Conservation (phyloP, 2,329 filamentous ascomycete species). For the Sporothrix brasiliensis region DNA sequence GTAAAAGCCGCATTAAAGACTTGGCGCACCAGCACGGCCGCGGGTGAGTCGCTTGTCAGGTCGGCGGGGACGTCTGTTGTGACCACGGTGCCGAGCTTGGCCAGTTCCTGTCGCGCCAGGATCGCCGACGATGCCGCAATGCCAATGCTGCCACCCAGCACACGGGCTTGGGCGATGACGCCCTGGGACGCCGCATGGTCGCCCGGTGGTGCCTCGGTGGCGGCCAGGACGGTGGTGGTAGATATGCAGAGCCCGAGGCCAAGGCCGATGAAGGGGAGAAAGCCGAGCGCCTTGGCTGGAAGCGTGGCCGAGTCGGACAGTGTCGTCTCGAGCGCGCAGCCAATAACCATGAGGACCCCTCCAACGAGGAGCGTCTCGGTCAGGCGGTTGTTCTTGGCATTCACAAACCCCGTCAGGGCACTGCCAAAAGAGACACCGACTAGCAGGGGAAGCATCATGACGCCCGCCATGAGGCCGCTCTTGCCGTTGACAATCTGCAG, state of each 20-base stretch:
- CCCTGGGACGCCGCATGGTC: conserved; percentile 55
- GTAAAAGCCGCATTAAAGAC: conserved; percentile 49
- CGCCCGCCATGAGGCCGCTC: conserved; percentile 50
- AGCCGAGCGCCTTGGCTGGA: conserved; percentile 53
- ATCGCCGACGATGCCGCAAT: conserved; percentile 57
- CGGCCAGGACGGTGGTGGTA: conserved; percentile 52
- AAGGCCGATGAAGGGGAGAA: conserved; percentile 55
- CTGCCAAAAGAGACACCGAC: conserved; percentile 53
- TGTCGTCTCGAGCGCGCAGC: conserved; percentile 53
- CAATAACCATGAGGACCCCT: conserved; percentile 50
- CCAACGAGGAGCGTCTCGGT: conserved; percentile 51
- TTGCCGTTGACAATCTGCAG: conserved; percentile 55
- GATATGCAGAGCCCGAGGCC: conserved; percentile 56
- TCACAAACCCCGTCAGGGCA: conserved; percentile 48
- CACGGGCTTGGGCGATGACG: conserved; percentile 54
- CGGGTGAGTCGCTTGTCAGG: conserved; percentile 31
- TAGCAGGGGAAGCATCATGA: conserved; percentile 59
- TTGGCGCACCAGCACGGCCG: conserved; percentile 43
- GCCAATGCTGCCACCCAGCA: conserved; percentile 58
- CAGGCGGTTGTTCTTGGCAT: conserved; percentile 47
- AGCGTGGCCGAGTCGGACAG: conserved; percentile 43
- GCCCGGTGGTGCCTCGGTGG: conserved; percentile 47
- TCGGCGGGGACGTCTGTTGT: conserved; percentile 40
- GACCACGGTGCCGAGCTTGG: conserved; percentile 41
- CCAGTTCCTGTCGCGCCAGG: conserved; percentile 43